These are phyloP conservation scores for Nitzschia sp. DNA, from an alignment of 108 stramenopile species.

Conservation along the genomic window DNA sequence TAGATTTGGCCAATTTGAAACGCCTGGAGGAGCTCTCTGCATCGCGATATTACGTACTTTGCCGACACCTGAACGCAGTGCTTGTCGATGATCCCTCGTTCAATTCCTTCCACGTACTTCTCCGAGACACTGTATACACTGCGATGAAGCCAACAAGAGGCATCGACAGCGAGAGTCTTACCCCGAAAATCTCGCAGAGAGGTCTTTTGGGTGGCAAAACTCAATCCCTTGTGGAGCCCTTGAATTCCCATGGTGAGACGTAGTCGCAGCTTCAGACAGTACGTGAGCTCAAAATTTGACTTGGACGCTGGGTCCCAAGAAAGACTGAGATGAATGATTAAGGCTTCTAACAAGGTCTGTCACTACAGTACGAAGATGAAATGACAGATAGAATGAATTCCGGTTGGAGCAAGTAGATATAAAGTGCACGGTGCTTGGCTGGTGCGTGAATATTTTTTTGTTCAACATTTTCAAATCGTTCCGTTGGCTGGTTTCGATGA, in stretches of 20 bases:
- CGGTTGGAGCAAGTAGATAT: no score
- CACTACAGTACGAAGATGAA: no score
- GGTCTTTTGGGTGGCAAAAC: slow-evolving; percentile 40
- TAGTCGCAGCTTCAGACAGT: no score
- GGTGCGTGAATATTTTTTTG: no score
- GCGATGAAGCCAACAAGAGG: slow-evolving; percentile 86
- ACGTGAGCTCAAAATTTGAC: no score
- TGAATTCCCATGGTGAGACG: slow-evolving; percentile 71
- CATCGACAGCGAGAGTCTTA: slow-evolving; percentile 74
- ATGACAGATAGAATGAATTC: no score
- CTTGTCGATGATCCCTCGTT: slow-evolving; percentile 42
- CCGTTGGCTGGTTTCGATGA: no score
- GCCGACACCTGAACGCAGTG: slow-evolving; percentile 49
- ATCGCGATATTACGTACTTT: slow-evolving; percentile 63
- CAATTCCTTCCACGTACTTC: slow-evolving; percentile 67
- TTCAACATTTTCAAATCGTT: no score
- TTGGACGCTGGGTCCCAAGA: no score
- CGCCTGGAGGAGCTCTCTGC: slow-evolving; percentile 53
- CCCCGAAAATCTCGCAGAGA: slow-evolving; percentile 63
- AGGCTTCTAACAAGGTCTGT: no score
- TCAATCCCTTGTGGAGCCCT: slow-evolving; percentile 71
- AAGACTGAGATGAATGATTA: no score
- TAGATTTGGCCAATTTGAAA: slow-evolving; percentile 53
- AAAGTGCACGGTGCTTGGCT: no score
- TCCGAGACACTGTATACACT: slow-evolving; percentile 81